Percentiles rank a stretch among this genome's conserved stretches.
Evolutionary conservation across 78 protist genomes (phyloP).

Genomic region (Acrasis kona): DNA sequence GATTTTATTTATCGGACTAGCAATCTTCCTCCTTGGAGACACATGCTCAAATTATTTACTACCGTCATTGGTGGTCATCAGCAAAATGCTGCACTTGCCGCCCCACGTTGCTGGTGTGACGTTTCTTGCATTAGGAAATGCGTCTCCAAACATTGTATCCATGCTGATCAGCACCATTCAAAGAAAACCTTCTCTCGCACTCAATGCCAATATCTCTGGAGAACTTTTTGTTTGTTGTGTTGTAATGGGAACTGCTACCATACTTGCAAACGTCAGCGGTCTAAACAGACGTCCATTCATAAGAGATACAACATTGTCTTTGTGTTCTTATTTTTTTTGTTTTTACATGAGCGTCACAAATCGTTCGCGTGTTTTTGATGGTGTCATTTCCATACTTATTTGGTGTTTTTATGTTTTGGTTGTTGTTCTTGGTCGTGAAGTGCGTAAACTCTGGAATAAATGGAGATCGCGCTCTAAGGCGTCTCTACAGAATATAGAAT

Average conservation of each 20-base stretch:
- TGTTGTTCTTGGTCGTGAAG: background rate
- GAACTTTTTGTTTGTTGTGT: background rate
- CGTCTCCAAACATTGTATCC: constrained; percentile 31
- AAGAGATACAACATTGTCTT: background rate
- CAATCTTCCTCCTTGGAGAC: too few relatives aligned
- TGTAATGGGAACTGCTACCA: background rate
- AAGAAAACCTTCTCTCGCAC: too few relatives aligned
- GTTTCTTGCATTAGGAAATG: constrained; percentile 36
- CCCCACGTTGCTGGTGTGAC: constrained; percentile 38
- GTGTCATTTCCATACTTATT: background rate
- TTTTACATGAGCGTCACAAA: background rate
- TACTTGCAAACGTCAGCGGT: background rate
- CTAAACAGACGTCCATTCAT: background rate
- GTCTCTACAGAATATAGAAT: too few relatives aligned
- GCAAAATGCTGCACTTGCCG: background rate
- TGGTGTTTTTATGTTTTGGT: background rate
- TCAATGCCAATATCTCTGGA: background rate
- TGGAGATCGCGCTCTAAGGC: too few relatives aligned
- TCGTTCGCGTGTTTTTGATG: background rate
- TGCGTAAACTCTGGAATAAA: background rate
- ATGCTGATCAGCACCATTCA: too few relatives aligned
- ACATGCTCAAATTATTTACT: too few relatives aligned
- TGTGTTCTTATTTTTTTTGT: background rate
- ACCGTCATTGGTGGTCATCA: background rate
- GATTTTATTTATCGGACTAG: too few relatives aligned